Evolutionary conservation across 2,329 filamentous ascomycete genomes (phyloP), one percentile per base, ranked within the genome.

Genomic region (Fusarium sp.): DNA sequence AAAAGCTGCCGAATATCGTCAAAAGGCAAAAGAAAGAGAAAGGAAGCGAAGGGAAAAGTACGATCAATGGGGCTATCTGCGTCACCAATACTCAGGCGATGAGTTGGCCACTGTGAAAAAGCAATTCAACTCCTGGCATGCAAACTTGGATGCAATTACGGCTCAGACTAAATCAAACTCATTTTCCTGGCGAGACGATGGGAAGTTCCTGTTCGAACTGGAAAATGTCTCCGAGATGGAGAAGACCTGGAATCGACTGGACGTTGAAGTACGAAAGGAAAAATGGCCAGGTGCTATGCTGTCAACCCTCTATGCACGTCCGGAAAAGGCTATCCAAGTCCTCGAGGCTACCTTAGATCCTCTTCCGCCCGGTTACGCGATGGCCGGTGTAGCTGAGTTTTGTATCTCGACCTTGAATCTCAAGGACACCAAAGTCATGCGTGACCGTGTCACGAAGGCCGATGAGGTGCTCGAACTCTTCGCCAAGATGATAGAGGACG

Each of bases 301-400:
- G 8, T 80, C 79, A 3, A 77, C 80, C 2, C 58, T 84, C 38
- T 70, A 75, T 43, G 66, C 62, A 10, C 72, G 66, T n/a, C 81
- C 81, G 2, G 73, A 75, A 12, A 79, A 77, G 56, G 76, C 77
- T 4, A 52, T 48, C 13, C 67, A 68, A 56, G 75, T 84, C 10
- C 75, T 84, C 4, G 70, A 77, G 20, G 81, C 81, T 6, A 84
- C 81, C 0, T 60, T 81, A 57, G 74, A 81, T 38, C 78, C 79
- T 8, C 55, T 74, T 13, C 76, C 79, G 3, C 80, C 79, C 1
- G 78, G 78, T 2, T 84, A 82, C 56, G 79, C 80, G 11, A 76
- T 80, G 11, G 74, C 78, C 7, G 82, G 84, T 55, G 74, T 74
- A 2, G 58, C 83, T 3, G 63, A 77, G 16, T 79, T 79, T 52